Evolutionary conservation across 2,329 filamentous ascomycete genomes (phyloP).

Genomic region (Fusarium siculi): DNA sequence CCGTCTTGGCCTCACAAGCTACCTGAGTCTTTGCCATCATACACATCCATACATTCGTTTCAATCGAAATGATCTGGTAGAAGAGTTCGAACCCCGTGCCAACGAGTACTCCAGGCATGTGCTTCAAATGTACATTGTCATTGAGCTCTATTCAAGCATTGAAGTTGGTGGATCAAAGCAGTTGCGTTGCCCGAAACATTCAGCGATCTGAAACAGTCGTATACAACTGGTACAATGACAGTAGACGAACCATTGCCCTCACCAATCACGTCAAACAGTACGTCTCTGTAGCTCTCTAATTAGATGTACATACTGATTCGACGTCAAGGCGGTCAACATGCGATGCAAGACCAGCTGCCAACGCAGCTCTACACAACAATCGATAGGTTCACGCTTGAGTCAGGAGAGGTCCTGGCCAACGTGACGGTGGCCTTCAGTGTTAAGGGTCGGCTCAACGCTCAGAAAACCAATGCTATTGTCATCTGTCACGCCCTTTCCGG

Average conservation of each 20-base stretch:
- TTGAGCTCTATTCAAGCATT: not conserved
- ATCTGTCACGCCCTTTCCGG: not conserved
- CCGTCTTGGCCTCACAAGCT: not conserved
- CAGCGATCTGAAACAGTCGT: not conserved
- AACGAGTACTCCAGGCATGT: not conserved
- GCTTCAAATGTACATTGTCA: not conserved
- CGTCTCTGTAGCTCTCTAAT: not conserved
- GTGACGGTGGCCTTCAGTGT: not conserved
- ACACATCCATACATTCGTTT: not conserved
- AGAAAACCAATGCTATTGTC: not conserved
- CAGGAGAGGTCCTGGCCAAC: not conserved
- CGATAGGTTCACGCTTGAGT: not conserved
- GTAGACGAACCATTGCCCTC: not conserved
- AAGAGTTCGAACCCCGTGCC: not conserved
- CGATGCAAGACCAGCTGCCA: not conserved
- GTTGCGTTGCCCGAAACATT: not conserved
- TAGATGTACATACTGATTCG: not conserved
- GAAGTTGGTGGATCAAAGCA: not conserved
- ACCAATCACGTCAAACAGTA: not conserved
- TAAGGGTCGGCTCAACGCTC: not conserved
- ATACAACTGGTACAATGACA: not conserved
- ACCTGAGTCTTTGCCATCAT: not conserved
- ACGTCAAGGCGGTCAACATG: not conserved
- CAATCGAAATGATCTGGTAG: not conserved
- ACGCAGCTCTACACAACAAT: not conserved